A percentile compares a stretch with the other conserved stretches of the same genome.
Evolutionary conservation across 2,329 filamentous ascomycete species (phyloP).

Genomic region (Colletotrichum melonis): DNA sequence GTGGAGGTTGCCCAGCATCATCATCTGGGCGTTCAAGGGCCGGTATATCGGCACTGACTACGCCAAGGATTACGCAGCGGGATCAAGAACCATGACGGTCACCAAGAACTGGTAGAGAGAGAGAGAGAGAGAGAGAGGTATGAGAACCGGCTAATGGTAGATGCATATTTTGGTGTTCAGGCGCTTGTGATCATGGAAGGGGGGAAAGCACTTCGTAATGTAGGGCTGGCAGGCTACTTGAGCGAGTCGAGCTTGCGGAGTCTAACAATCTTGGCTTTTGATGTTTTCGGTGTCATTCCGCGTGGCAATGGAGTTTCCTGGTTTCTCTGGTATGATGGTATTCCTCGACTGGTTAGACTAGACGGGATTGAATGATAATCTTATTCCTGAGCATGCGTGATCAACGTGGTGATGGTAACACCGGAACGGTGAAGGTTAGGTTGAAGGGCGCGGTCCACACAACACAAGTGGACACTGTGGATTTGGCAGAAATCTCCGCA

Average conservation of each 20-base stretch:
- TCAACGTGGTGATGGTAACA: conserved; percentile 3
- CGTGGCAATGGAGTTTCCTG: neutral
- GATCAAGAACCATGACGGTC: conserved; percentile 24
- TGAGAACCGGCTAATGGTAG: neutral
- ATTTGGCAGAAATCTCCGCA: neutral
- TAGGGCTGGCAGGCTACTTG: neutral
- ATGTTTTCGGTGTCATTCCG: neutral
- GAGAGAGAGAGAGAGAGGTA: neutral
- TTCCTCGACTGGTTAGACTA: conserved; percentile 2
- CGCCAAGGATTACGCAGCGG: conserved; percentile 23
- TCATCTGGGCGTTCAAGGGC: conserved; percentile 48
- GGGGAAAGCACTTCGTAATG: neutral
- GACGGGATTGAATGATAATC: neutral
- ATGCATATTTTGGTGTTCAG: neutral
- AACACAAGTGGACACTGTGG: conserved; percentile 5
- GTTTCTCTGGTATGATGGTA: neutral
- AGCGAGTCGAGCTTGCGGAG: neutral
- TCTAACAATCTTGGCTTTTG: neutral
- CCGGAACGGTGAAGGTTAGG: neutral
- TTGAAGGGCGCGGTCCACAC: neutral
- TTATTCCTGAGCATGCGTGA: conserved; percentile 11
- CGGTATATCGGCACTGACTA: conserved; percentile 41
- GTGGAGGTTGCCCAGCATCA: conserved; percentile 46
- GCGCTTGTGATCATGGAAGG: conserved; percentile 7
- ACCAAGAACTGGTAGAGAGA: conserved; percentile 26